These are phyloP conservation scores for Phytophthora crassamura DNA, from an alignment of 352 stramenopile genomes.

Conservation along the genomic window DNA sequence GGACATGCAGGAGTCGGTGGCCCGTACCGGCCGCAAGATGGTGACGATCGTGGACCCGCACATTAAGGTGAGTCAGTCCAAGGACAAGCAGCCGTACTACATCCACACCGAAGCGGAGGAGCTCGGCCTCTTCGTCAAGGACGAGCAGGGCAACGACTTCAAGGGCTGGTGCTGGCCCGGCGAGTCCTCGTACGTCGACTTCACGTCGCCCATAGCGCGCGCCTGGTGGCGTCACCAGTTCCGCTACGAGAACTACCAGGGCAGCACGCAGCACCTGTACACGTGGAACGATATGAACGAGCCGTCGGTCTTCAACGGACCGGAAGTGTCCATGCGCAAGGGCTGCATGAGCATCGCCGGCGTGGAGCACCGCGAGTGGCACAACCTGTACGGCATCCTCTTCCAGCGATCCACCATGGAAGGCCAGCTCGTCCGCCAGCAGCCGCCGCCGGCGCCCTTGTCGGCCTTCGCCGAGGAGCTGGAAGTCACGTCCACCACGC, in stretches of 20 bases:
- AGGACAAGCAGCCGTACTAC: constrained; percentile 83
- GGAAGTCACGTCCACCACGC: constrained; percentile 49
- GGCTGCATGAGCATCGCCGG: constrained; percentile 91
- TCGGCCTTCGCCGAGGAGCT: constrained; percentile 53
- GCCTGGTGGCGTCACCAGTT: constrained; percentile 98
- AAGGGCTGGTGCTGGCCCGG: constrained; percentile 99
- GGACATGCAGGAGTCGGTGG: constrained; percentile 95
- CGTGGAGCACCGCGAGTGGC: constrained; percentile 98
- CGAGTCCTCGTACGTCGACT: constrained; percentile 98
- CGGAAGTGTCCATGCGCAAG: constrained; percentile 99
- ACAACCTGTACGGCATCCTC: constrained; percentile 99
- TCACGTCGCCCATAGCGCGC: constrained; percentile 93
- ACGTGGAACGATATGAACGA: constrained; percentile 99
- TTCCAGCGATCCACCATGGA: constrained; percentile 97
- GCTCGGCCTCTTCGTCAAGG: constrained; percentile 96
- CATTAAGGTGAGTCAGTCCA: constrained; percentile 95
- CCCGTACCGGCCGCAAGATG: constrained; percentile 95
- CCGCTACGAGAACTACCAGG: constrained; percentile 94
- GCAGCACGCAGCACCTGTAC: constrained; percentile 93
- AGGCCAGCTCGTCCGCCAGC: constrained; percentile 86
- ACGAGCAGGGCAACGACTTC: constrained; percentile 96
- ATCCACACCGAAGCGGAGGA: constrained; percentile 87
- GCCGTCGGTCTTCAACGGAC: constrained; percentile 99
- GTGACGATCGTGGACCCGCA: constrained; percentile 99
- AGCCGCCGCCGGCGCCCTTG: constrained; percentile 48